These are phyloP conservation scores for Dacryopinax primogenitus DNA, from an alignment of 768 basidiomycete genomes.

Conservation along the genomic window DNA sequence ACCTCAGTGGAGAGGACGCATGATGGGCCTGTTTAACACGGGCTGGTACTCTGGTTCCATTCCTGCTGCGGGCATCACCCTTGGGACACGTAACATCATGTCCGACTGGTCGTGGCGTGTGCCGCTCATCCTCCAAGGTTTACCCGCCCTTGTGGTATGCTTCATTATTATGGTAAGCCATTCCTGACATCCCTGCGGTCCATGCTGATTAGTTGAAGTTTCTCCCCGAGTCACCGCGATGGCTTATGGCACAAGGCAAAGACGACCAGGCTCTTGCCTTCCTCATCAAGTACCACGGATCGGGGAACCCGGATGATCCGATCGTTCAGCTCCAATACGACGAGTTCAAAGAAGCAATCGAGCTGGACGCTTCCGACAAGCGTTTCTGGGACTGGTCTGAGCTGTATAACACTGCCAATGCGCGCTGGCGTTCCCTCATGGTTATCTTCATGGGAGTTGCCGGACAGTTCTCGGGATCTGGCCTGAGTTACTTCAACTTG, in stretches of 20 bases:
- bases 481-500: slow-evolving; percentile 34
- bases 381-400: slow-evolving; percentile 21
- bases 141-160: slow-evolving; percentile 32
- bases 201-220: not conserved
- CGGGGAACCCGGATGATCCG: slow-evolving; percentile 16
- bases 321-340: slow-evolving; percentile 18
- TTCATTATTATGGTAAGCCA: slow-evolving; percentile 23
- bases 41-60: slow-evolving; percentile 17
- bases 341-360: slow-evolving; percentile 21
- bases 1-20: slow-evolving; percentile 28
- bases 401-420: slow-evolving; percentile 34
- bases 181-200: slow-evolving; percentile 13
- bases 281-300: slow-evolving; percentile 20
- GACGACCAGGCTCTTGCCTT: slow-evolving; percentile 18
- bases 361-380: slow-evolving; percentile 20
- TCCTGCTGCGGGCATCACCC: slow-evolving; percentile 19
- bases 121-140: slow-evolving; percentile 42
- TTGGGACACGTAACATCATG: slow-evolving; percentile 21
- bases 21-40: slow-evolving; percentile 35
- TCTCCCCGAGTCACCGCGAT: slow-evolving; percentile 15
- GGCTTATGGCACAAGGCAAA: slow-evolving; percentile 16
- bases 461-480: slow-evolving; percentile 46
- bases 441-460: slow-evolving; percentile 44
- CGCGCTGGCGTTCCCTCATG: slow-evolving; percentile 37
- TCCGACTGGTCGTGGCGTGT: slow-evolving; percentile 40